A percentile compares a stretch with the other conserved stretches of the same genome.
phyloP scores from a whole-genome alignment of 805 yeast genomes.

The Metschnikowia orientalis region DNA sequence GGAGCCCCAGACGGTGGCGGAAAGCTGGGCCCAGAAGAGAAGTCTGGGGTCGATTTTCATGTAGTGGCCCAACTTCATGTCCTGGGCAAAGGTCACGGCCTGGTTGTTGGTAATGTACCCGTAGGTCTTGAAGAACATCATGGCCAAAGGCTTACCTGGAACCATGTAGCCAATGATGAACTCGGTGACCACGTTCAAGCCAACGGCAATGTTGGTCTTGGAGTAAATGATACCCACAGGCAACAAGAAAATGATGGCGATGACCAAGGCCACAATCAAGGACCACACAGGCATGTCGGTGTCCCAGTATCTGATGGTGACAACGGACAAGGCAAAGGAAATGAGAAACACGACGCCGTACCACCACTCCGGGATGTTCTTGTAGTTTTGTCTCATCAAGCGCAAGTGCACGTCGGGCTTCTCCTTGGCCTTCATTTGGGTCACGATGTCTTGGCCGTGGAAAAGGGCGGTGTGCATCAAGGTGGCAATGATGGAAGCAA shows the following conservation, averaged over 20 bases:
- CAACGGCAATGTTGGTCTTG: constrained; percentile 35
- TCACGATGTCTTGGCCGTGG: constrained; percentile 49
- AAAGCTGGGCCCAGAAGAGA: constrained; percentile 40
- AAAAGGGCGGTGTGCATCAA: constrained; percentile 54
- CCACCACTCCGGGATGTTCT: constrained; percentile 45
- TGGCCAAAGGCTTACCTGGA: constrained; percentile 47
- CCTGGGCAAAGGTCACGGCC: constrained; percentile 47
- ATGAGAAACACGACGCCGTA: constrained; percentile 27
- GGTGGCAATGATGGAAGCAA: constrained; percentile 61
- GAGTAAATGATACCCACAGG: constrained; percentile 39
- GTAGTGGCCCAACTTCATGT: constrained; percentile 43
- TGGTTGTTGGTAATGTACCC: constrained; percentile 47
- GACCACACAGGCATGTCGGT: constrained; percentile 44
- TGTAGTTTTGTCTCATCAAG: constrained; percentile 45
- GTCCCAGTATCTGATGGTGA: constrained; percentile 35
- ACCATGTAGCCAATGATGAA: constrained; percentile 42
- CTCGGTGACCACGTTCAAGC: constrained; percentile 41
- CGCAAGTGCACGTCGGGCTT: constrained; percentile 46
- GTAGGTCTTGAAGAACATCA: constrained; percentile 45
- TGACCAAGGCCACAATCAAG: constrained; percentile 34
- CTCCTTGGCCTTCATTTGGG: constrained; percentile 26
- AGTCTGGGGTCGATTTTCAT: constrained; percentile 40
- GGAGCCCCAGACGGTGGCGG: constrained; percentile 40
- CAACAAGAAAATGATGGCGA: constrained; percentile 36
- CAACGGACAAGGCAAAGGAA: constrained; percentile 35